Evolutionary conservation across 495 filamentous ascomycete species (phyloP).

Genomic region (Platismatia glauca): DNA sequence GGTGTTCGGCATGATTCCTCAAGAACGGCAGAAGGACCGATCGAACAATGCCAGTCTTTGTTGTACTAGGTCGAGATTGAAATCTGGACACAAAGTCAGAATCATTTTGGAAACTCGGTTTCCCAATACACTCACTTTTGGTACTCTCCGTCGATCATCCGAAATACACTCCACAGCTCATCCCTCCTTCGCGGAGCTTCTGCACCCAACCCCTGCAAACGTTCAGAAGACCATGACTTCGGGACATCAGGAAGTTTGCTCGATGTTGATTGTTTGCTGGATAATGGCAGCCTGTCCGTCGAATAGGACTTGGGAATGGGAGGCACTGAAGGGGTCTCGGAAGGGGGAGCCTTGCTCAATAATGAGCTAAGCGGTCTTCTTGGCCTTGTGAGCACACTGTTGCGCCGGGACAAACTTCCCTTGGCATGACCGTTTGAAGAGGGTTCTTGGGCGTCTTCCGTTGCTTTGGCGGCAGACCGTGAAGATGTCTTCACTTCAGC

Average conservation of each 20-base stretch:
- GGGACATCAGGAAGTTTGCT: constrained; percentile 46
- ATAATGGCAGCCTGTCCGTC: constrained; percentile 45
- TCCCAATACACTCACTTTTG: constrained; percentile 38
- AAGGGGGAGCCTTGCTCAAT: constrained; percentile 35
- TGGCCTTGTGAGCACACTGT: constrained; percentile 37
- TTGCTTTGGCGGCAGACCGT: constrained; percentile 9
- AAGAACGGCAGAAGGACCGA: constrained; percentile 78
- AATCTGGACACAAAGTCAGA: constrained; percentile 33
- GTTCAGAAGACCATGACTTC: constrained; percentile 35
- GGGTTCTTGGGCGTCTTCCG: constrained; percentile 28
- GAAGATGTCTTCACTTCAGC: constrained; percentile 9
- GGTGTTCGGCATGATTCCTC: constrained; percentile 57
- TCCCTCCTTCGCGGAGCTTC: constrained; percentile 57
- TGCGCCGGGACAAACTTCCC: constrained; percentile 28
- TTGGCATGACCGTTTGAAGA: constrained; percentile 27
- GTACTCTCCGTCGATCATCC: constrained; percentile 71
- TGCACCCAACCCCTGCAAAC: constrained; percentile 24
- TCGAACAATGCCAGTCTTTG: constrained; percentile 75
- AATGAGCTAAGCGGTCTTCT: constrained; percentile 46
- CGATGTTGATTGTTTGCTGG: constrained; percentile 34
- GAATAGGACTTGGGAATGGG: constrained; percentile 49
- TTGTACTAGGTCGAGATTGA: constrained; percentile 62
- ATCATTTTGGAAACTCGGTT: background rate
- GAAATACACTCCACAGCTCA: constrained; percentile 83
- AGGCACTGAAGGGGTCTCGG: constrained; percentile 41